Evolutionary conservation across 2,329 filamentous ascomycete species (phyloP).

Genomic region (Xylaria polymorpha): DNA sequence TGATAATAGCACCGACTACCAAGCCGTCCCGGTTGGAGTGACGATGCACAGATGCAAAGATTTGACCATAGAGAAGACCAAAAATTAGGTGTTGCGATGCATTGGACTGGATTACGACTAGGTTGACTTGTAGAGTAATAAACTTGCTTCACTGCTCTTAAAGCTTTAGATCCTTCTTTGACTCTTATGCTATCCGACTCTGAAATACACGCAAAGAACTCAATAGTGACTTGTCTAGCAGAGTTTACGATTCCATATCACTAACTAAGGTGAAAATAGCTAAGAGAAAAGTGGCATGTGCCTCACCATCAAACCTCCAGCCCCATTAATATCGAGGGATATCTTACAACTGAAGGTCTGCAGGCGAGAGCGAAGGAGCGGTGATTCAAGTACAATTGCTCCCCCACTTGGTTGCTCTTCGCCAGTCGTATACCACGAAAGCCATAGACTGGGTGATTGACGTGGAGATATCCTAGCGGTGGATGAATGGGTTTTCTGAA

Average conservation of each 20-base stretch:
- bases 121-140: conserved; percentile 30
- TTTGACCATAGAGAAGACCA: conserved; percentile 27
- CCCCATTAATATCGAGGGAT: conserved; percentile 66
- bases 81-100: conserved; percentile 29
- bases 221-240: neutral
- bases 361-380: conserved; percentile 73
- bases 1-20: conserved; percentile 21
- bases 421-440: conserved; percentile 95
- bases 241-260: neutral
- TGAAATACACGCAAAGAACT: neutral
- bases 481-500: neutral
- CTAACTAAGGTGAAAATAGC: neutral
- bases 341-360: conserved; percentile 78
- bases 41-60: conserved; percentile 19
- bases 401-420: conserved; percentile 74
- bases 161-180: neutral
- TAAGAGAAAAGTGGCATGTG: conserved; percentile 61
- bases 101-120: conserved; percentile 33
- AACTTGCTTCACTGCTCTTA: conserved; percentile 15
- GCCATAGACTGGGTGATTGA: conserved; percentile 77
- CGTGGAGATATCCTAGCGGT: conserved; percentile 90
- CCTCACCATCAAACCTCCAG: conserved; percentile 88
- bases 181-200: conserved; percentile 1
- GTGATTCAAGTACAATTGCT: conserved; percentile 59
- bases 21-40: conserved; percentile 15